Evolutionary conservation across 2,329 filamentous ascomycete genomes (phyloP).

Genomic region (Colletotrichum sublineola): DNA sequence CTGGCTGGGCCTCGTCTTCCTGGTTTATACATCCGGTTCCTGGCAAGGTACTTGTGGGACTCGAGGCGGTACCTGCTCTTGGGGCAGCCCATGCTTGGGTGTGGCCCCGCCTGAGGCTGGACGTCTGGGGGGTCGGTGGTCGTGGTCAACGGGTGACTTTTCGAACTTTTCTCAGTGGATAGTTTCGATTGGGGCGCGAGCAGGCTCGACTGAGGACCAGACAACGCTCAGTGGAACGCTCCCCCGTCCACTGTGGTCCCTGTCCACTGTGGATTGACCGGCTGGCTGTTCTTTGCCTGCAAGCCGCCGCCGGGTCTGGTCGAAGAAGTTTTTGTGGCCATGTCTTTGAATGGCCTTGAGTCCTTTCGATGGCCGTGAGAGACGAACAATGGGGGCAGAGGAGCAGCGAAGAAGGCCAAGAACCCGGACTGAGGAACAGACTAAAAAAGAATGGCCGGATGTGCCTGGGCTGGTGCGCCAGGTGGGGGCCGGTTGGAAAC

Average conservation of each 20-base stretch:
- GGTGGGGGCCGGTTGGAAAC: constrained; percentile 13
- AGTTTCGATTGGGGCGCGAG: constrained; percentile 40
- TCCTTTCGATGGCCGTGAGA: background rate
- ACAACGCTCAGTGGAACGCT: constrained; percentile 29
- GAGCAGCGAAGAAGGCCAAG: background rate
- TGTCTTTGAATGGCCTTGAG: background rate
- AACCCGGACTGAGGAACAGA: background rate
- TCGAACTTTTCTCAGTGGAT: constrained; percentile 42
- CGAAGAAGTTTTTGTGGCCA: background rate
- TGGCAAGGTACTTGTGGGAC: constrained; percentile 34
- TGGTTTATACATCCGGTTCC: constrained; percentile 39
- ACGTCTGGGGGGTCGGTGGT: constrained; percentile 29
- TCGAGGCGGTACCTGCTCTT: constrained; percentile 31
- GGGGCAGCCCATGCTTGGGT: constrained; percentile 10
- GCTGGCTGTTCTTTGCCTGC: constrained; percentile 11
- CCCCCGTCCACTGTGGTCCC: constrained; percentile 18
- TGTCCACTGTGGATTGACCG: constrained; percentile 26
- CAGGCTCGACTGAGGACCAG: constrained; percentile 39
- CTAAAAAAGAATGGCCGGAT: constrained; percentile 4
- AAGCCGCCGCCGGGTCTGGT: constrained; percentile 3
- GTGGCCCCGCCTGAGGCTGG: constrained; percentile 38
- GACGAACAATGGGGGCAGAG: background rate
- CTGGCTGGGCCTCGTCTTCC: constrained; percentile 20
- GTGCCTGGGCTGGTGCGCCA: constrained; percentile 25
- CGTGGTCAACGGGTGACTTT: constrained; percentile 42